These are phyloP conservation scores for Datura wrightii DNA, from an alignment of 257 asterid genomes.

Conservation along the genomic window DNA sequence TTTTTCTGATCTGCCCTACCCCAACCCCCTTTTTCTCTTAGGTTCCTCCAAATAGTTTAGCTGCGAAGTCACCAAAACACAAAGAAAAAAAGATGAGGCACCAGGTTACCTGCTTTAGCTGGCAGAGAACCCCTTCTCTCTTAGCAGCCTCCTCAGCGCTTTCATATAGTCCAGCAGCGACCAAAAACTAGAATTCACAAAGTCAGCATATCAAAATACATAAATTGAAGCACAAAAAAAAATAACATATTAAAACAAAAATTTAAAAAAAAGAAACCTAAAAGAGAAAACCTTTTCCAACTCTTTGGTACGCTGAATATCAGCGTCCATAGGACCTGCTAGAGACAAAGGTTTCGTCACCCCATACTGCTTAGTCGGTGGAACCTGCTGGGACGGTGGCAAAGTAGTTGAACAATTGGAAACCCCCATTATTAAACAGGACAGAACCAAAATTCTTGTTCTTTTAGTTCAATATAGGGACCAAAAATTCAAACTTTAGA, in stretches of 20 bases:
- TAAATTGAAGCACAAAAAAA: conserved; percentile 2
- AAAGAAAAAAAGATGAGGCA: not conserved
- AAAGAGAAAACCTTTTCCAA: conserved; percentile 71
- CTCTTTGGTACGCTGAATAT: conserved; percentile 63
- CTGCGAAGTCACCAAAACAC: not conserved
- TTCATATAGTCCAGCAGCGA: conserved; percentile 76
- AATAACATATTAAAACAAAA: not conserved
- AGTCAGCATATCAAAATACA: conserved; percentile 33
- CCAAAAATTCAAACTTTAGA: not conserved
- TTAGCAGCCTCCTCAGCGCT: conserved; percentile 70
- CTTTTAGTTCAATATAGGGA: not conserved
- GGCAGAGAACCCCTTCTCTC: conserved; percentile 71
- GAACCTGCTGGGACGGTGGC: conserved; percentile 36
- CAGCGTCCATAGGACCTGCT: conserved; percentile 74
- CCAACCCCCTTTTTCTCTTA: not conserved
- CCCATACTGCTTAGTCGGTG: conserved; percentile 62
- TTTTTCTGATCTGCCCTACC: not conserved
- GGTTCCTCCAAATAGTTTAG: not conserved
- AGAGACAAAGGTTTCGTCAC: conserved; percentile 77
- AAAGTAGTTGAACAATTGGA: conserved; percentile 26
- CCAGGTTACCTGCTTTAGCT: conserved; percentile 70
- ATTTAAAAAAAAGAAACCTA: not conserved
- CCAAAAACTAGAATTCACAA: conserved; percentile 60
- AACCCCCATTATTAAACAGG: not conserved
- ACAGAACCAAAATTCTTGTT: not conserved